A percentile compares a stretch with the other conserved stretches of the same genome.
phyloP scores from a whole-genome alignment of 768 basidiomycete genomes.

The Lentinula sp. region DNA sequence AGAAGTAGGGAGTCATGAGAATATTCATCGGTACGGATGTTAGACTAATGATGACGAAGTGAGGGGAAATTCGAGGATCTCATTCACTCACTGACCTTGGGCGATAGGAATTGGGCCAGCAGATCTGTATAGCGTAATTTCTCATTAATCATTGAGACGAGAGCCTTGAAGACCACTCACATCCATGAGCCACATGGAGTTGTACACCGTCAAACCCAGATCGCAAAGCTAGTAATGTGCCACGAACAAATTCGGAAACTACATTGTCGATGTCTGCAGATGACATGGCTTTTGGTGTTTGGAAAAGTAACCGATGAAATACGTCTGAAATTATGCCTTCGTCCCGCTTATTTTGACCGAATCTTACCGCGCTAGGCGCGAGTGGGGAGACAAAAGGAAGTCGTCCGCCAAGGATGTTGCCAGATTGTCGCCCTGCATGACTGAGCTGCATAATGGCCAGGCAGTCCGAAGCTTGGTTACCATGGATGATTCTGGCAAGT shows the following conservation, averaged over 20 bases:
- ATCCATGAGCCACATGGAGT: constrained; percentile 82
- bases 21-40: constrained; percentile 57
- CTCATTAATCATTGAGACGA: neutral
- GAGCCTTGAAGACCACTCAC: constrained; percentile 35
- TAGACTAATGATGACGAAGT: constrained; percentile 20
- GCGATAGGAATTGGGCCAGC: constrained; percentile 71
- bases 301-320: constrained; percentile 51
- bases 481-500: constrained; percentile 47
- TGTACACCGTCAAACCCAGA: constrained; percentile 86
- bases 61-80: neutral
- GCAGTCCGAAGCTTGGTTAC: constrained; percentile 15
- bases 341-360: constrained; percentile 27
- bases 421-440: constrained; percentile 80
- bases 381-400: constrained; percentile 50
- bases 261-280: constrained; percentile 52
- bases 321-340: constrained; percentile 23
- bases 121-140: constrained; percentile 44
- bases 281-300: constrained; percentile 56
- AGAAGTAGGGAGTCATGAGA: constrained; percentile 44
- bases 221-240: constrained; percentile 55
- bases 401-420: constrained; percentile 68
- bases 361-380: constrained; percentile 61
- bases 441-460: constrained; percentile 79
- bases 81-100: constrained; percentile 39
- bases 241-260: constrained; percentile 58